Percentiles rank a stretch among this genome's conserved stretches.
Conservation (phyloP, 148 eudicot species). For the Agrostemma githago region DNA sequence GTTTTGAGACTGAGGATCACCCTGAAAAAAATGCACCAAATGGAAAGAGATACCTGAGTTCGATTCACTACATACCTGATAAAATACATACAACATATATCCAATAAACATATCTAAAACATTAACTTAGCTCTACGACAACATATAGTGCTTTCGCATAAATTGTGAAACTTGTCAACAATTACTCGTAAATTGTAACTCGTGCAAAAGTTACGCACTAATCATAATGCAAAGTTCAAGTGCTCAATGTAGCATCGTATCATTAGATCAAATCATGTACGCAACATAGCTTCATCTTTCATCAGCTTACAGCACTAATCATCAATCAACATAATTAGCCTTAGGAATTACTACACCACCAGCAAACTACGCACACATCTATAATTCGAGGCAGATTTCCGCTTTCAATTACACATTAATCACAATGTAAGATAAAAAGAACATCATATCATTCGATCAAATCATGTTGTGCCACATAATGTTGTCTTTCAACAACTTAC, state of each 20-base stretch:
- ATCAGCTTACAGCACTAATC: background rate
- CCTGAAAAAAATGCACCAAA: constrained; percentile 24
- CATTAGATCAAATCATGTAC: too few species aligned
- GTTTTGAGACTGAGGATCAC: constrained; percentile 53
- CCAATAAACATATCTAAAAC: constrained; percentile 3
- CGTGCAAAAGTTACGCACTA: background rate
- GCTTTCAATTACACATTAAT: background rate
- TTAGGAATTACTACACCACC: background rate
- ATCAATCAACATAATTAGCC: background rate
- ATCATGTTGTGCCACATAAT: background rate
- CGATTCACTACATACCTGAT: background rate
- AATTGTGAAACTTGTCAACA: background rate
- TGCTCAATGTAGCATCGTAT: too few species aligned
- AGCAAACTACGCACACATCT: background rate
- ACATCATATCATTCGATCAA: background rate
- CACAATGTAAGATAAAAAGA: background rate
- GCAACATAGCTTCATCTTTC: too few species aligned
- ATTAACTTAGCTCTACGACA: background rate
- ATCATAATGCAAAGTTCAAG: too few species aligned
- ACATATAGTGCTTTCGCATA: background rate
- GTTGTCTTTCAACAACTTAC: background rate
- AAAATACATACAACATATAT: background rate
- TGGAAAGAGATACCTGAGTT: constrained; percentile 1
- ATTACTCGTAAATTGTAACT: background rate
- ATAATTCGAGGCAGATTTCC: background rate